A percentile compares a stretch with the other conserved stretches of the same genome.
These are phyloP conservation scores for Suillus brevipes DNA, from an alignment of 768 basidiomycete species.

Conservation along the genomic window DNA sequence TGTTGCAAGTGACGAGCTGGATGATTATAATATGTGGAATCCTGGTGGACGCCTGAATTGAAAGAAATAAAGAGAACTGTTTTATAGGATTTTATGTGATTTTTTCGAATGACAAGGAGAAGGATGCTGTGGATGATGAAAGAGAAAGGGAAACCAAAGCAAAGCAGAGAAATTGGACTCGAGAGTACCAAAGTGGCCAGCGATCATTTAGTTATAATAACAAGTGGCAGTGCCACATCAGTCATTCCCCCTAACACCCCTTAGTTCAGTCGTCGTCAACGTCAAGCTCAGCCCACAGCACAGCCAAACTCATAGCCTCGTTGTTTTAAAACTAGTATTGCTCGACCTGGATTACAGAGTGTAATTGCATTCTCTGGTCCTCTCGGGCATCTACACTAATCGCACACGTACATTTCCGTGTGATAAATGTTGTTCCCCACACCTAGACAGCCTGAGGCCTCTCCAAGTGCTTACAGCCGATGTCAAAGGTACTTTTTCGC, in stretches of 20 bases:
- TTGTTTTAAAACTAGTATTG: background rate
- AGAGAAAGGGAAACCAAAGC: constrained; percentile 32
- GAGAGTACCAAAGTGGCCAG: constrained; percentile 23
- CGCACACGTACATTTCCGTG: constrained; percentile 1
- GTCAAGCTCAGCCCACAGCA: background rate
- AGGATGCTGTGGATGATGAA: constrained; percentile 14
- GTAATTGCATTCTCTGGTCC: background rate
- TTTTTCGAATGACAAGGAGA: constrained; percentile 15
- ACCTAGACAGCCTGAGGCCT: background rate
- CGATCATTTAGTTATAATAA: background rate
- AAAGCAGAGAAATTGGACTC: constrained; percentile 20
- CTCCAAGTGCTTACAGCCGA: background rate
- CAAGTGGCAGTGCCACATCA: constrained; percentile 10
- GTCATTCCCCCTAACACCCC: constrained; percentile 1
- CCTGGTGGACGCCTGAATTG: constrained; percentile 8
- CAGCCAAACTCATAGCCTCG: background rate
- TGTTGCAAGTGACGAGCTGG: constrained; percentile 9
- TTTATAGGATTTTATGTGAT: constrained; percentile 12
- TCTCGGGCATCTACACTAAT: background rate
- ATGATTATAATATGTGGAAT: constrained; percentile 22
- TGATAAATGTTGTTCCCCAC: background rate
- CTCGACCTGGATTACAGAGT: background rate
- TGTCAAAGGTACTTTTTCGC: constrained; percentile 77
- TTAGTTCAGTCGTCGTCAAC: background rate
- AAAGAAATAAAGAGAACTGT: constrained; percentile 19